Conservation (phyloP, 108 stramenopile species). For the Cyclotella baltica region DNA sequence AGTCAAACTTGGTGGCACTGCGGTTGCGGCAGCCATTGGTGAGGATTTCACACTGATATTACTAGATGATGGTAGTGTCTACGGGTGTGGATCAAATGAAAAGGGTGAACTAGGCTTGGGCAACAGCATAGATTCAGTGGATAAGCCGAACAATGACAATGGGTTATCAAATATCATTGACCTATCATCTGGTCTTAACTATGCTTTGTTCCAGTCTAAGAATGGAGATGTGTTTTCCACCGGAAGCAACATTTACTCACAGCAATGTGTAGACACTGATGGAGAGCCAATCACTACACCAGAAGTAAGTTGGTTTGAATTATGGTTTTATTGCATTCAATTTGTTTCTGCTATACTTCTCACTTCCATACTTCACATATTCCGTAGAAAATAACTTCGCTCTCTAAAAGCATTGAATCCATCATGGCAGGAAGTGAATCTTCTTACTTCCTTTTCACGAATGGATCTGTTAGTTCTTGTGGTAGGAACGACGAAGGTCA, state of each 20-base stretch:
- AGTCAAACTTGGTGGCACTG: slow-evolving; percentile 17
- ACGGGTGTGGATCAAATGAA: slow-evolving; percentile 39
- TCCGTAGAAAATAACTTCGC: too few species aligned
- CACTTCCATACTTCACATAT: too few species aligned
- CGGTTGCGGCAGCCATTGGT: slow-evolving; percentile 35
- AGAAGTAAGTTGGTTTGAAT: slow-evolving; percentile 1
- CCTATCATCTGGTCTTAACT: slow-evolving; percentile 51
- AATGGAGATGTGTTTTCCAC: slow-evolving; percentile 36
- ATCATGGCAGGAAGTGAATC: too few species aligned
- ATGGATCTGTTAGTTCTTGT: too few species aligned
- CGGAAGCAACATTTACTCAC: slow-evolving; percentile 46
- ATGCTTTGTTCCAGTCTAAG: slow-evolving; percentile 27
- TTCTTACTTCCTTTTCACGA: too few species aligned
- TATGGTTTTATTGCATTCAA: too few species aligned
- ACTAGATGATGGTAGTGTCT: slow-evolving; percentile 37
- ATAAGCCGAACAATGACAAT: slow-evolving; percentile 23
- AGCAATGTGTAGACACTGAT: slow-evolving; percentile 50
- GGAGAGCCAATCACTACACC: slow-evolving; percentile 22
- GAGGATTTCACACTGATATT: slow-evolving; percentile 42
- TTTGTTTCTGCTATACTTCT: too few species aligned
- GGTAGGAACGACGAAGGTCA: too few species aligned
- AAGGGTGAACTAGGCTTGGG: slow-evolving; percentile 54
- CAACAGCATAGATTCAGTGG: not conserved
- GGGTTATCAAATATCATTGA: slow-evolving; percentile 21
- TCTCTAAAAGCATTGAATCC: too few species aligned